These are phyloP conservation scores for Chaetoceros muelleri DNA, from an alignment of 108 stramenopile genomes.

Conservation along the genomic window DNA sequence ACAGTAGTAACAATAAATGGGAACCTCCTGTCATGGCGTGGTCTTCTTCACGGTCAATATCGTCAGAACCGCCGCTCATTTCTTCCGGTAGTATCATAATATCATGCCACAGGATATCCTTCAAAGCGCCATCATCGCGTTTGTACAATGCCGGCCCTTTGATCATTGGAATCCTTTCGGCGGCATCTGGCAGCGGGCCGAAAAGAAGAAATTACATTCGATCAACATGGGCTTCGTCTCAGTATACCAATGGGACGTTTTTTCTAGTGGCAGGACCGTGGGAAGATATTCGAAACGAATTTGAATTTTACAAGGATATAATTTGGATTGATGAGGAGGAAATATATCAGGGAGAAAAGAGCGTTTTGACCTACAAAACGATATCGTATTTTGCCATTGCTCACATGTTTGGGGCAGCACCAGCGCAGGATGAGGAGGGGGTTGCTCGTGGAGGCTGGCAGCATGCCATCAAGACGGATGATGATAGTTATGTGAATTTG, in stretches of 20 bases:
- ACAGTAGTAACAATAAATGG: not conserved
- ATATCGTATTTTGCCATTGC: not conserved
- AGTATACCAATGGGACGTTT: not conserved
- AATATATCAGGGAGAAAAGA: not conserved
- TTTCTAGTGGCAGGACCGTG: constrained; percentile 2
- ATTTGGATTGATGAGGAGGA: constrained; percentile 6
- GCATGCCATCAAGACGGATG: constrained; percentile 5
- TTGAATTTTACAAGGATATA: not conserved
- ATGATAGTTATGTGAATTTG: constrained; percentile 3
- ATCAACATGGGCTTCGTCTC: constrained; percentile 2
- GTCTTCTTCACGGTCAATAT: too few relatives aligned
- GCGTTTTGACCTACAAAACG: constrained; percentile 1
- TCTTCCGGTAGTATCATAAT: not conserved
- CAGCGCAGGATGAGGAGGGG: too few relatives aligned
- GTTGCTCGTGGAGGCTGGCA: too few relatives aligned
- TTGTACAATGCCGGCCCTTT: not conserved
- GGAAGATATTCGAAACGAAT: constrained; percentile 3
- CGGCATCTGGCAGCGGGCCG: not conserved
- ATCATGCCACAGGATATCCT: not conserved
- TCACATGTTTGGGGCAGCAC: not conserved
- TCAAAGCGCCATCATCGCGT: not conserved
- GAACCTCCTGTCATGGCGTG: too few relatives aligned
- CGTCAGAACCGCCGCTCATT: too few relatives aligned
- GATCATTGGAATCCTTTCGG: not conserved
- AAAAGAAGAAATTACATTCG: not conserved